Evolutionary conservation across 2,329 filamentous ascomycete species (phyloP).

Genomic region (Colletotrichum coccodes): DNA sequence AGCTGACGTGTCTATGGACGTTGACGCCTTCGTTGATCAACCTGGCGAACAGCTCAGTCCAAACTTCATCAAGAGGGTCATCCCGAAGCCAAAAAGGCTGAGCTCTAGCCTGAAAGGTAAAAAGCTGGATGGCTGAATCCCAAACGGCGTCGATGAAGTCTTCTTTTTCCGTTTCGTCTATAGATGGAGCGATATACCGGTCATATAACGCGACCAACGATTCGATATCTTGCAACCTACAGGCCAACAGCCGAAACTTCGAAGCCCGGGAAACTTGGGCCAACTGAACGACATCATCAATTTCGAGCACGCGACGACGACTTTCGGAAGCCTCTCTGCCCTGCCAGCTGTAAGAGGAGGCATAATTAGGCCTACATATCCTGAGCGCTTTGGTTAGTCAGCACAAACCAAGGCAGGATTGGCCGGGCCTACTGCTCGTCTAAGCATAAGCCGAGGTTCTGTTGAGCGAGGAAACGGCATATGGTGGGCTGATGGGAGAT

Average conservation of each 20-base stretch:
- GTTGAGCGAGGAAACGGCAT: constrained; percentile 7
- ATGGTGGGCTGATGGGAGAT: neutral
- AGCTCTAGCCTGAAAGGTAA: accelerated
- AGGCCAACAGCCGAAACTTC: neutral
- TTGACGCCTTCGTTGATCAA: neutral
- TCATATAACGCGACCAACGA: neutral
- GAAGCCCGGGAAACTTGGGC: neutral
- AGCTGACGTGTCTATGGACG: neutral
- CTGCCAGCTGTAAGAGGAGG: neutral
- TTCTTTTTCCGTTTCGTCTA: neutral
- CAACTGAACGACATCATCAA: neutral
- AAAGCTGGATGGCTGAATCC: neutral
- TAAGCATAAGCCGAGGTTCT: neutral
- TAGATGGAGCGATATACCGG: neutral
- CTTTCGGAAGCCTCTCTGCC: accelerated
- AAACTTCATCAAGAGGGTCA: neutral
- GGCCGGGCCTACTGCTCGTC: neutral
- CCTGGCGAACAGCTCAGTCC: neutral
- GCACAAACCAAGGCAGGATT: neutral
- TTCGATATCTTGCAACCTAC: accelerated
- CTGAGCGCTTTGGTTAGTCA: neutral
- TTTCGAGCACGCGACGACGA: neutral
- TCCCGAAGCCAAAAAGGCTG: neutral
- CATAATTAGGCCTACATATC: neutral
- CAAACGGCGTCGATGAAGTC: neutral